Base-by-base conservation (phyloP, 495 filamentous ascomycete species). In the Parathielavia hyrcaniae region DNA sequence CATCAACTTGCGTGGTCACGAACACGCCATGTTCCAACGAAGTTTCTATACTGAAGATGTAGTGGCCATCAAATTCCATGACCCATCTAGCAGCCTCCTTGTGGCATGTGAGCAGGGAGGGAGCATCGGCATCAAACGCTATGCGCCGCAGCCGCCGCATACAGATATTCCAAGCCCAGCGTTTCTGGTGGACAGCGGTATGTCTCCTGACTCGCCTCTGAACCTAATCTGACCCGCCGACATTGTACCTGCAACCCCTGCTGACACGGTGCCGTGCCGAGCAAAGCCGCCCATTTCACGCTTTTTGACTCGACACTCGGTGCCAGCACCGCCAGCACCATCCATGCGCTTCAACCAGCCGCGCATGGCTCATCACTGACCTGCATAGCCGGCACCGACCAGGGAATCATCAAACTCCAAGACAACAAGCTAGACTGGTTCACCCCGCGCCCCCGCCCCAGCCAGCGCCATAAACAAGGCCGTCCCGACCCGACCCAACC, bases 371-470 rank as follows among this genome's bases (percentile, higher is more conserved):
- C 30, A 35, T 67, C 38, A 8, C 23, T 67, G 0, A 49, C 63
- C 20, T 72, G 69, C 55, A 49, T 71, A 2, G 53, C 69, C 2
- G 73, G 72, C 23, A 73, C 72, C 1, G 65, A 49, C 40, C n/a
- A 35, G 0, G 75, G 75, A 19, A 53, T 75, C 20, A 9, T 62
- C 8, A 35, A 56, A 12, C 50, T 63, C 10, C 48, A 19, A 32
- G 26, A 57, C 45, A 43, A 55, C 57, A 17, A 38, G 0, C 45
- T 65, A 19, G 32, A 32, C 38, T 57, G 59, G 62, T 53, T 64
- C 17, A 62, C 59, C 16, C 44, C 54, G 20, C 22, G 50, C 40
- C 19, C 17, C 26, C 36, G 43, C 26, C 45, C 44, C 19, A 14
- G 19, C 16, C 40, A 9, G 7, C 32, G 23, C n/a, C 49, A 19